Percentiles rank a stretch among this genome's conserved stretches.
Evolutionary conservation across 257 asterid genomes (phyloP).

Genomic region (Coffea eugenioides): DNA sequence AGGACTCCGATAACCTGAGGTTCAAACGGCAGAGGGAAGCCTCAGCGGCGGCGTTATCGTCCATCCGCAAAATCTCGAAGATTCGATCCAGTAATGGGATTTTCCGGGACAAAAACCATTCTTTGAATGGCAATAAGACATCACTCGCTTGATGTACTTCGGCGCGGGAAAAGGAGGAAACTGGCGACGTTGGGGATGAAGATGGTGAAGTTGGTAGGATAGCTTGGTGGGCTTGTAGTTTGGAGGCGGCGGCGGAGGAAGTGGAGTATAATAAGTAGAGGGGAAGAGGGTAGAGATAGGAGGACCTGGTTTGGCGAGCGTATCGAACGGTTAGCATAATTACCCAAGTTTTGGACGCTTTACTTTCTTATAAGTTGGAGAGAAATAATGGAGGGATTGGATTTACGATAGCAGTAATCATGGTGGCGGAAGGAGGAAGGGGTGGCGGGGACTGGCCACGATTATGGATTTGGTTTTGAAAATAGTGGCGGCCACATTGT

Average conservation of each 20-base stretch:
- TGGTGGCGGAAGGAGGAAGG: neutral
- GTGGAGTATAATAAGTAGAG: conserved; percentile 11
- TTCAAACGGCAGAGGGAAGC: conserved; percentile 47
- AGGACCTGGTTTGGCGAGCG: conserved; percentile 8
- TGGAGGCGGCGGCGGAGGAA: neutral
- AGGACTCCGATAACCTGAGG: conserved; percentile 42
- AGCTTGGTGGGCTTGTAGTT: neutral
- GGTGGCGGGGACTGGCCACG: neutral
- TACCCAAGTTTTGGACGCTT: neutral
- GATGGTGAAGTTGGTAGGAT: neutral
- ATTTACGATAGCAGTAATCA: neutral
- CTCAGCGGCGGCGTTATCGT: conserved; percentile 47
- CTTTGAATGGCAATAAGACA: conserved; percentile 43
- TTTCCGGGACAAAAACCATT: conserved; percentile 66
- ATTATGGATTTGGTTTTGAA: no score
- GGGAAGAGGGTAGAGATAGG: conserved; percentile 10
- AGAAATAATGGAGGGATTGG: no score
- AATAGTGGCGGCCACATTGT: neutral
- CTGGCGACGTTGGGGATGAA: neutral
- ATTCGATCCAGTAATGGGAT: conserved; percentile 48
- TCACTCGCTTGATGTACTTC: conserved; percentile 21
- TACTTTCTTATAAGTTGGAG: neutral
- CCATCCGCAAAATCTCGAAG: conserved; percentile 49
- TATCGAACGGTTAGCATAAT: conserved; percentile 23
- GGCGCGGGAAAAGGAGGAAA: neutral